Evolutionary conservation across 2,329 filamentous ascomycete genomes (phyloP).

Genomic region (Trichophyton rubrum): DNA sequence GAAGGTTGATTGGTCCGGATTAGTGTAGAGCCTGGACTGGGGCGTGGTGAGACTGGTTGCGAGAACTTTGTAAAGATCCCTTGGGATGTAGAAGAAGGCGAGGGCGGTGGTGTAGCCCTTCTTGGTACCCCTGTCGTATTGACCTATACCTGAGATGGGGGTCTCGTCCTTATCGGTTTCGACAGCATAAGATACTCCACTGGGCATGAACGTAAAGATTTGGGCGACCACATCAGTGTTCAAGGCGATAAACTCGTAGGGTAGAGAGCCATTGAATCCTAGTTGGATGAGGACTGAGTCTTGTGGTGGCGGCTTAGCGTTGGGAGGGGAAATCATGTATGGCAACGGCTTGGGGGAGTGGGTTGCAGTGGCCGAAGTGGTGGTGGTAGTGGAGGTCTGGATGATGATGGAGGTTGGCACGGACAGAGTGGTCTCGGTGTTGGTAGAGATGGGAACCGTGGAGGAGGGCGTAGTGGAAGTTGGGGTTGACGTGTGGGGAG

Average conservation of each 20-base stretch:
- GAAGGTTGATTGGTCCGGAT: slow-evolving; percentile 51
- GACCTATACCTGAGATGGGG: slow-evolving; percentile 35
- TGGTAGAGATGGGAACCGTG: slow-evolving; percentile 8
- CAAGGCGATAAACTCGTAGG: slow-evolving; percentile 69
- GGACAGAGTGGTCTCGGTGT: slow-evolving; percentile 11
- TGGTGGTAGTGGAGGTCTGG: slow-evolving; percentile 19
- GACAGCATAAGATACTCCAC: slow-evolving; percentile 56
- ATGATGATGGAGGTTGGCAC: slow-evolving; percentile 16
- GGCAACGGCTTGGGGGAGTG: slow-evolving; percentile 48
- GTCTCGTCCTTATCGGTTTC: slow-evolving; percentile 10
- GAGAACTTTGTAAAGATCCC: slow-evolving; percentile 54
- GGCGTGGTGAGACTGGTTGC: slow-evolving; percentile 57
- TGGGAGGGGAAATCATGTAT: slow-evolving; percentile 59
- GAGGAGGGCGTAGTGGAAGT: slow-evolving; percentile 2
- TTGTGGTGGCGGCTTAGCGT: slow-evolving; percentile 46
- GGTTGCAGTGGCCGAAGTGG: slow-evolving; percentile 20
- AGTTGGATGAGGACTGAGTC: slow-evolving; percentile 67
- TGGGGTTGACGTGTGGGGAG: slow-evolving; percentile 3
- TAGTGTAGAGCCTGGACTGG: slow-evolving; percentile 61
- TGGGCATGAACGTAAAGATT: slow-evolving; percentile 67
- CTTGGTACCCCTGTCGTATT: slow-evolving; percentile 56
- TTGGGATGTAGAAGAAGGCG: slow-evolving; percentile 64
- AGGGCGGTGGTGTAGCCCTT: slow-evolving; percentile 73
- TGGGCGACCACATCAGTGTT: slow-evolving; percentile 64
- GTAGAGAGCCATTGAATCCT: slow-evolving; percentile 67